Base-by-base conservation (phyloP, 805 yeast genomes). In the Saccharomycopsis javanensis region DNA sequence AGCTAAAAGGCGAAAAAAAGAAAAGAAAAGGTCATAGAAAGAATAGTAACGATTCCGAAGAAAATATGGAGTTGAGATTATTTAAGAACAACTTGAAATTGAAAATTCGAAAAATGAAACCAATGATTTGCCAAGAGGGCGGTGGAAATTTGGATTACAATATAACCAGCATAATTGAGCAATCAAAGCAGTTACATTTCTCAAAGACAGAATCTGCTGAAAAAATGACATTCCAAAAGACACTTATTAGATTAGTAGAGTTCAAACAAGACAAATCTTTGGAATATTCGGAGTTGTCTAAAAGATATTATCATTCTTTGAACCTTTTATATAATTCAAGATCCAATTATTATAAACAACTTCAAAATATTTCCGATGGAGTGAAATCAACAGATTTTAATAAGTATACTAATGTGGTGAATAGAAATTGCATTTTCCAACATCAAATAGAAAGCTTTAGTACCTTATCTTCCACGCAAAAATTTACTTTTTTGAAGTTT, bases 351-450 rank as follows among this genome's bases (percentile, higher is more conserved):
- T 94, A 84, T 71, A 82, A 83, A 64, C 91, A 88, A 60, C 75
- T 94, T 31, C 99, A 94, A 68, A 84, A 77, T 55, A 77, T 91
- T 25, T 89, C 97, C 0, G 98, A 94, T 69, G 82, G 83, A 46
- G 91, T 92, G 35, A 77, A 78, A 6, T 76, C 80, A 7, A 72
- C 79, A 55, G 72, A 72, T 25, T 68, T 74, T 15, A 64, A 68
- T 20, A 61, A 63, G 42, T 71, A 62, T 63, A 58, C 54, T 28
- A 62, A 51, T n/a, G 16, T 18, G 15, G 51, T 30, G 23, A 33
- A 42, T 38, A 25, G 37, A 25, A 52, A 37, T 37, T 13, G 4
- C 4, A 5, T 42, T 42, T 18, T 20, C 6, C 48, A 23, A 13
- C 15, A 20, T 20, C 34, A 20, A 25, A 31, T 48, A 13, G 53